These are phyloP conservation scores for Phaeotremella skinneri DNA, from an alignment of 768 basidiomycete species.

Conservation along the genomic window DNA sequence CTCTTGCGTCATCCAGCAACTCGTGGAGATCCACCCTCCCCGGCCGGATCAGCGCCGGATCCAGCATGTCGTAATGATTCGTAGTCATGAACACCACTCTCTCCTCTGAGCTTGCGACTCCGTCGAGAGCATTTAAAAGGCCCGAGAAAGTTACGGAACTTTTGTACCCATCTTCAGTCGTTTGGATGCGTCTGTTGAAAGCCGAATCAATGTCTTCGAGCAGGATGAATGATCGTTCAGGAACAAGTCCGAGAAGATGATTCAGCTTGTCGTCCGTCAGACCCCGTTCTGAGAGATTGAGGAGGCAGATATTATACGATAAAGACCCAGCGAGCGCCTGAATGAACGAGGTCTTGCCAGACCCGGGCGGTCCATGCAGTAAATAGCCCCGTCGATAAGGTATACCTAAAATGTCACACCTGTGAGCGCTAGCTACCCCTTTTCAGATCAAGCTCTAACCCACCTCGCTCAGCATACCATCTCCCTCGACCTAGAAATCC, in stretches of 20 bases:
- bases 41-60: conserved; percentile 91
- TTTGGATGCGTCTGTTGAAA: conserved; percentile 88
- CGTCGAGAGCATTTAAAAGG: conserved; percentile 92
- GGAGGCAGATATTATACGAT: conserved; percentile 89
- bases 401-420: conserved; percentile 70
- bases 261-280: conserved; percentile 95
- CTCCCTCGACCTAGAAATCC: conserved; percentile 76
- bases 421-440: neutral
- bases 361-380: conserved; percentile 92
- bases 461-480: conserved; percentile 97
- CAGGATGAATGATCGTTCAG: conserved; percentile 87
- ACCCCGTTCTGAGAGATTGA: conserved; percentile 94
- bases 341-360: conserved; percentile 97
- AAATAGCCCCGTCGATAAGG: conserved; percentile 96
- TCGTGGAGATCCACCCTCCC: conserved; percentile 87
- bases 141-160: conserved; percentile 97
- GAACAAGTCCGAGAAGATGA: conserved; percentile 85
- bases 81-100: conserved; percentile 99
- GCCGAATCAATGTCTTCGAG: conserved; percentile 98
- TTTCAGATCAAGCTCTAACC: conserved; percentile 35
- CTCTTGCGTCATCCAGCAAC: conserved; percentile 79
- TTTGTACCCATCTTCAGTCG: conserved; percentile 92
- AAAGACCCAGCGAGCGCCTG: conserved; percentile 91
- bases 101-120: conserved; percentile 95
- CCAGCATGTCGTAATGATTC: conserved; percentile 85